phyloP scores from a whole-genome alignment of 352 stramenopile genomes.

The Blastocystis sp. region DNA sequence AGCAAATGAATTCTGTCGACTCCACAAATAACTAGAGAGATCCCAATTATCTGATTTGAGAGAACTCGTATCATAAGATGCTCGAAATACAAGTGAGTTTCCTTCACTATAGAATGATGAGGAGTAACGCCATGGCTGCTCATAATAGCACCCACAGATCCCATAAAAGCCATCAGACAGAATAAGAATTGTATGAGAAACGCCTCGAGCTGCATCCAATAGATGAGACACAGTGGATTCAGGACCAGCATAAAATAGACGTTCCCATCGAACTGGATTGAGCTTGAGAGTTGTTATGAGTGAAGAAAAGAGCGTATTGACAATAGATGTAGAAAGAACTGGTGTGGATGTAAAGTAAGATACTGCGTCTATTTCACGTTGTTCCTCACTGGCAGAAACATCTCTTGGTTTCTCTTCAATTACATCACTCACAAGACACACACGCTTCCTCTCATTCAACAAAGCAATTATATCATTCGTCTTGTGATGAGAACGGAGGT shows the following conservation, averaged over 20 bases:
- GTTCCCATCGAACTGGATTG: too few species aligned
- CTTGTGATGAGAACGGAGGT: neutral
- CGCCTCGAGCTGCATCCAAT: slow-evolving; percentile 9
- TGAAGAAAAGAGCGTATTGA: neutral
- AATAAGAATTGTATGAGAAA: neutral
- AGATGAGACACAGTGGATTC: neutral
- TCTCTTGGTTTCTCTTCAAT: neutral
- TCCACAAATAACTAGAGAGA: neutral
- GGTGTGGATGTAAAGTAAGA: neutral
- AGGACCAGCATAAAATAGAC: neutral
- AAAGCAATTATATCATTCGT: neutral
- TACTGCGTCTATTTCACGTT: neutral
- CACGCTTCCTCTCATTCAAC: neutral
- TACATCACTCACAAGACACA: neutral
- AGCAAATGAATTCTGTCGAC: neutral
- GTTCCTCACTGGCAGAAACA: neutral
- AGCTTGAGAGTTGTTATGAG: neutral
- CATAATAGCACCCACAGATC: neutral
- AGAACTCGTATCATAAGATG: neutral
- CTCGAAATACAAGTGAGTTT: neutral
- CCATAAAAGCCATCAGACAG: neutral
- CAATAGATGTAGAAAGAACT: neutral
- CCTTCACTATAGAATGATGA: neutral
- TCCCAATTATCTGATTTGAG: neutral
- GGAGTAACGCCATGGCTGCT: slow-evolving; percentile 3